These are phyloP conservation scores for Crepidotus variabilis DNA, from an alignment of 768 basidiomycete species.

Conservation along the genomic window DNA sequence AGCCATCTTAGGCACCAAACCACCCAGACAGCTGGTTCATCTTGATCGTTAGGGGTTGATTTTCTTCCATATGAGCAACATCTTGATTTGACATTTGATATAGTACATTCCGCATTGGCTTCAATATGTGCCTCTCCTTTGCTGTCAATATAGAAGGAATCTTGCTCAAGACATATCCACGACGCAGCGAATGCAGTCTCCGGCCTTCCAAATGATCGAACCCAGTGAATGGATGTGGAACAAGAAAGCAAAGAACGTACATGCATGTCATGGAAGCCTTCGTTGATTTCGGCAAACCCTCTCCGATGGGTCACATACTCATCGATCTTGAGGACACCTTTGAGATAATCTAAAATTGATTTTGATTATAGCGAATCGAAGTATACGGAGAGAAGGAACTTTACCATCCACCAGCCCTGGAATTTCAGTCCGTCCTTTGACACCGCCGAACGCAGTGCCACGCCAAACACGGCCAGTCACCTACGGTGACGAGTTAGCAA, in stretches of 20 bases:
- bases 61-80: not conserved
- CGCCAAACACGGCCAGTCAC: slow-evolving; percentile 92
- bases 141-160: not conserved
- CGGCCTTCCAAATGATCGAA: slow-evolving; percentile 40
- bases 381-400: slow-evolving; percentile 4
- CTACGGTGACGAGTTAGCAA: slow-evolving; percentile 23
- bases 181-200: slow-evolving; percentile 92
- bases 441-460: slow-evolving; percentile 94
- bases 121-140: not conserved
- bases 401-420: slow-evolving; percentile 89
- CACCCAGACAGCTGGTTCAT: slow-evolving; percentile 19
- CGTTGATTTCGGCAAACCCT: slow-evolving; percentile 70
- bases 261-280: slow-evolving; percentile 96
- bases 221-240: not conserved
- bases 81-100: not conserved
- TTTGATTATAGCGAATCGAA: not conserved
- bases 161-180: slow-evolving; percentile 72
- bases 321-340: slow-evolving; percentile 83
- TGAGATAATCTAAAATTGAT: slow-evolving; percentile 67
- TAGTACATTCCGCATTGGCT: not conserved
- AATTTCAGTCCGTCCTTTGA: slow-evolving; percentile 95
- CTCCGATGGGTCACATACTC: slow-evolving; percentile 93
- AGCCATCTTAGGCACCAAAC: slow-evolving; percentile 59
- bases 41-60: not conserved
- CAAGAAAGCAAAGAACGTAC: slow-evolving; percentile 44